Percentiles rank a stretch among this genome's conserved stretches.
phyloP scores from a whole-genome alignment of 2,329 filamentous ascomycete genomes.

The Aspergillus thermomutatus region DNA sequence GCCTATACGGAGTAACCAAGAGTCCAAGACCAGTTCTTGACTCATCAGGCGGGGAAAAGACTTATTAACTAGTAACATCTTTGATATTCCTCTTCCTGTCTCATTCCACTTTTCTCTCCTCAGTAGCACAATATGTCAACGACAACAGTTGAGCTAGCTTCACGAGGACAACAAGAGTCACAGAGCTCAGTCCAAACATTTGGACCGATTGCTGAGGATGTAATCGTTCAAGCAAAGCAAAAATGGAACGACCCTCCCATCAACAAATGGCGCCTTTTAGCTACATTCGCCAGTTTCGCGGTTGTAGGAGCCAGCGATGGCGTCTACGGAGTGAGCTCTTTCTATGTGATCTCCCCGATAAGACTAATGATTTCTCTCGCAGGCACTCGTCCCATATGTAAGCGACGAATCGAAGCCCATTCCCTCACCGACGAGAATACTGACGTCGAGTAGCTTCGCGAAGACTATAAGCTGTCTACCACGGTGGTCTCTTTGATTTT shows the following conservation, averaged over 20 bases:
- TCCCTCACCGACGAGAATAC: neutral
- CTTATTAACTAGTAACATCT: neutral
- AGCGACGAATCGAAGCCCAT: constrained; percentile 5
- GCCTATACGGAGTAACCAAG: too few relatives aligned
- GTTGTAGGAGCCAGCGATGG: constrained; percentile 56
- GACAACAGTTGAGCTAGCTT: neutral
- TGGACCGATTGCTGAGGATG: neutral
- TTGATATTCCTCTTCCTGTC: neutral
- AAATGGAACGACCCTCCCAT: constrained; percentile 16
- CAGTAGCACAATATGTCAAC: neutral
- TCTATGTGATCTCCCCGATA: neutral
- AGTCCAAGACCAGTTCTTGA: neutral
- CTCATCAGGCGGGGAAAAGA: neutral
- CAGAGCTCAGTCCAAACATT: neutral
- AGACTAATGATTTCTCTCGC: constrained; percentile 6
- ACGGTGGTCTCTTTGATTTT: constrained; percentile 49
- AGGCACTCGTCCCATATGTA: constrained; percentile 50
- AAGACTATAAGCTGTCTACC: constrained; percentile 8
- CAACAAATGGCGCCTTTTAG: constrained; percentile 15
- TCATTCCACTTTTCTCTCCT: neutral
- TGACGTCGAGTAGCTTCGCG: neutral
- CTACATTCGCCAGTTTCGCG: constrained; percentile 53
- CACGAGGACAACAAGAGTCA: neutral
- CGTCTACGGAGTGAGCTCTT: constrained; percentile 49
- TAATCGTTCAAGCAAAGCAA: constrained; percentile 10